Conservation (phyloP, 495 filamentous ascomycete genomes). For the Bathelium albidoporum region DNA sequence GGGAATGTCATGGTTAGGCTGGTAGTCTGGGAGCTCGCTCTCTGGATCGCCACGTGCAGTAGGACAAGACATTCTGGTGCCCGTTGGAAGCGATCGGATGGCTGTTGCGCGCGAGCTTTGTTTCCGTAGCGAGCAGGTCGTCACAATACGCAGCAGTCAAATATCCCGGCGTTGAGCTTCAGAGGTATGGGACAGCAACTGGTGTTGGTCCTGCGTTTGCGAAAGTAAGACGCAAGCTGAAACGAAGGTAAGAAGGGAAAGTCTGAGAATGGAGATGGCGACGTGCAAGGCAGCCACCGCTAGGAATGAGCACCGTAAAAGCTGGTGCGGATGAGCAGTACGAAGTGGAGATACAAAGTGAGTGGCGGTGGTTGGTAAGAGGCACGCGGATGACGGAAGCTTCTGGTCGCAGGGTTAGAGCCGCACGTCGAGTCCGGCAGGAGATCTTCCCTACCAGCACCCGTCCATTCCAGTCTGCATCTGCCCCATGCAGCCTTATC, state of each 20-base stretch:
- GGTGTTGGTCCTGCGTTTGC: neutral
- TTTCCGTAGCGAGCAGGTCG: neutral
- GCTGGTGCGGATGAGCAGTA: neutral
- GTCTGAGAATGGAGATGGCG: neutral
- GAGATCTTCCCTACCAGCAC: neutral
- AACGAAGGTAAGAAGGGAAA: neutral
- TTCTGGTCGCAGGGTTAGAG: no score
- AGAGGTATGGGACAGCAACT: neutral
- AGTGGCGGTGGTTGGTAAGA: conserved; percentile 1
- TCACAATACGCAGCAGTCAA: neutral
- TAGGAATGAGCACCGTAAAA: neutral
- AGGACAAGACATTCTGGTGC: neutral
- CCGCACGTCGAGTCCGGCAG: neutral
- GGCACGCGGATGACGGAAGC: conserved; percentile 2
- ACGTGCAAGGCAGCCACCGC: neutral
- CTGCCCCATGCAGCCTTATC: conserved; percentile 4
- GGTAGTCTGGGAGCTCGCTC: neutral
- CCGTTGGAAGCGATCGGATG: neutral
- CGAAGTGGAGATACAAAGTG: neutral
- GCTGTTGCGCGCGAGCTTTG: neutral
- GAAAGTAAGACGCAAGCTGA: neutral
- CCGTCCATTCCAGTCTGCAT: neutral
- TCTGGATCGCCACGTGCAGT: neutral
- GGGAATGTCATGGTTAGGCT: conserved; percentile 17
- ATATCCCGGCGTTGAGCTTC: neutral